phyloP scores from a whole-genome alignment of 78 protist genomes.

The Dictyostelium capitatum region DNA sequence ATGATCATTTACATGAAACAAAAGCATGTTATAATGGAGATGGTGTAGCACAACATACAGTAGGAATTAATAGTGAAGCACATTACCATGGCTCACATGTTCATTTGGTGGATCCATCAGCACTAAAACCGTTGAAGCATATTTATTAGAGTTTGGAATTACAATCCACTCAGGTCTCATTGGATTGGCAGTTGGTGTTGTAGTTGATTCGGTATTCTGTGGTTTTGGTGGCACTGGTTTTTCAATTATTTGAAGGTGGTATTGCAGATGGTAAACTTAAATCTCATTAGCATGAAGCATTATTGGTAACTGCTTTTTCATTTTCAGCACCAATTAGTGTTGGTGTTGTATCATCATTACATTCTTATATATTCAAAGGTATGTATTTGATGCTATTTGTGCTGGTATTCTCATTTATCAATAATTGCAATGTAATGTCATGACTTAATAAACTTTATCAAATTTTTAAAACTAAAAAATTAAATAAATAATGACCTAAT shows the following conservation, averaged over 20 bases:
- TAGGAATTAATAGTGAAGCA: too few species aligned
- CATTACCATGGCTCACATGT: conserved; percentile 30
- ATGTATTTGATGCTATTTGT: conserved; percentile 46
- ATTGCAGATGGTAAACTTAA: conserved; percentile 32
- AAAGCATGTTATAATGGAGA: too few species aligned
- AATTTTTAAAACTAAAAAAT: too few species aligned
- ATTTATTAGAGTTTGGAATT: conserved; percentile 65
- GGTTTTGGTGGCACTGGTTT: conserved; percentile 62
- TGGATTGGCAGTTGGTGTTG: conserved; percentile 71
- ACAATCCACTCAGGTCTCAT: conserved; percentile 76
- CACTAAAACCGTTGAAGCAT: conserved; percentile 32
- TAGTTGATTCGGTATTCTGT: conserved; percentile 12
- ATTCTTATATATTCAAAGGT: conserved; percentile 43
- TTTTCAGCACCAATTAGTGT: conserved; percentile 83
- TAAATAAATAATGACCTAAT: too few species aligned
- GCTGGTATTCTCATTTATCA: too few species aligned
- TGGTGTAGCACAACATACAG: too few species aligned
- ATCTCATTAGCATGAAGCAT: conserved; percentile 9
- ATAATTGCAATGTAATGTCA: too few species aligned
- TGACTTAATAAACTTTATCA: too few species aligned
- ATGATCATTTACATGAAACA: too few species aligned
- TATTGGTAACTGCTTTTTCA: conserved; percentile 35
- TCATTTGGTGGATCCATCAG: conserved; percentile 25
- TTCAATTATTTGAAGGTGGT: conserved; percentile 86
- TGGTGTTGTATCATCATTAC: not conserved